Base-by-base conservation (phyloP, 345 rosid species). In the Psidium guajava region DNA sequence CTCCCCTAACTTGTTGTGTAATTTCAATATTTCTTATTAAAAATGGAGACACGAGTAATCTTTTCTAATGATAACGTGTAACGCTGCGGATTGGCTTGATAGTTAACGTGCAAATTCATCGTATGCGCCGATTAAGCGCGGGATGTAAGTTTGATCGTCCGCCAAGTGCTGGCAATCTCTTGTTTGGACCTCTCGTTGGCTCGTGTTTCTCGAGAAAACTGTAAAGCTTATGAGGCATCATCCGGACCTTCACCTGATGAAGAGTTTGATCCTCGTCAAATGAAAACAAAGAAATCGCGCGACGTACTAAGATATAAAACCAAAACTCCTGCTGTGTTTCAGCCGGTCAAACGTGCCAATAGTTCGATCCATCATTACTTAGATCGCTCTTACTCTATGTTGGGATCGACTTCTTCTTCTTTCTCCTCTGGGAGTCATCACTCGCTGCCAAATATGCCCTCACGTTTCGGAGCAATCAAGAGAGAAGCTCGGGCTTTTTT, bases 121-220 rank as follows among this genome's bases (percentile, higher is more conserved):
- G 1, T 21, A 1, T 0, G 24, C 5, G 6, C 77, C 22, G 5
- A 69, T 64, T 32, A 32, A 32, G 24, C 22, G 0, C 12, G 0
- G 0, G 44, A 64, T 32, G 18, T 32, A 32, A 32, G 36, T 36
- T 69, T 21, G 12, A 8, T 69, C 44, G 3, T 32, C 24, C 1
- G 1, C 6, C 6, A 1, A 16, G 77, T 0, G 12, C 20, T 10
- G 12, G 22, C 44, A 8, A 32, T 8, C 3, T 22, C 12, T 16
- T 18, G 12, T 32, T 40, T 1, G 2, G 24, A 69, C 47, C 0
- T 4, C 44, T 69, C 24, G 2, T 12, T 69, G 6, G 22, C 12
- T 69, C 6, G 3, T 0, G 6, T 15, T 7, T 32, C 24, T 16
- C 77, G 1, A 32, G 2, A 27, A 61, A 61, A 20, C 40, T 2